A percentile compares a stretch with the other conserved stretches of the same genome.
phyloP scores from a whole-genome alignment of 768 basidiomycete species.

The Leccinum imitatum region DNA sequence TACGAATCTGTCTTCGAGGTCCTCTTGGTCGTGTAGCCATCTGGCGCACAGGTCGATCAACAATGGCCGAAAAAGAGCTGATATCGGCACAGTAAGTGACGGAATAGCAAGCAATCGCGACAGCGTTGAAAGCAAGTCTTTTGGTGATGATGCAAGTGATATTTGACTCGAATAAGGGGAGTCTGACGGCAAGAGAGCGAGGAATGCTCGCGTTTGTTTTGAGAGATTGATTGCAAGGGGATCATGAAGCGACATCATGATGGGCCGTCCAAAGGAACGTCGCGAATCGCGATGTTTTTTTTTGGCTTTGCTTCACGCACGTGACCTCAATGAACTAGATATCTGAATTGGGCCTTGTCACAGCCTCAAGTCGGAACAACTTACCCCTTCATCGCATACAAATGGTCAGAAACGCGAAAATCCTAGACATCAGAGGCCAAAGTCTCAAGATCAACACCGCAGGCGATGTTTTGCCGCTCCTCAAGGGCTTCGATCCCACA shows the following conservation, averaged over 20 bases:
- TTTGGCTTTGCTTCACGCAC: no score
- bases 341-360: not conserved
- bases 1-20: conserved; percentile 50
- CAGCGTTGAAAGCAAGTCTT: conserved; percentile 50
- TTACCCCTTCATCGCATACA: not conserved
- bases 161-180: conserved; percentile 42
- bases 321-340: conserved; percentile 1
- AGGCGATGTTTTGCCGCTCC: conserved; percentile 72
- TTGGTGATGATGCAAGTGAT: conserved; percentile 38
- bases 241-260: conserved; percentile 17
- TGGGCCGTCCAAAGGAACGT: not conserved
- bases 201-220: conserved; percentile 50
- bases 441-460: conserved; percentile 74
- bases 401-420: conserved; percentile 21
- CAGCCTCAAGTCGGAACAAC: not conserved
- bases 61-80: conserved; percentile 71
- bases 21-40: conserved; percentile 64
- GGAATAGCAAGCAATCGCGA: conserved; percentile 62
- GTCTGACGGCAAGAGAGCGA: conserved; percentile 42
- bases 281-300: not conserved
- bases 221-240: conserved; percentile 59
- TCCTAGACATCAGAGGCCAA: conserved; percentile 31
- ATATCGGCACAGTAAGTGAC: conserved; percentile 60
- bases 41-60: conserved; percentile 76
- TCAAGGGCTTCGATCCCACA: conserved; percentile 62